Evolutionary conservation across 2,329 filamentous ascomycete species (phyloP).

Genomic region (Monilinia fructigena): DNA sequence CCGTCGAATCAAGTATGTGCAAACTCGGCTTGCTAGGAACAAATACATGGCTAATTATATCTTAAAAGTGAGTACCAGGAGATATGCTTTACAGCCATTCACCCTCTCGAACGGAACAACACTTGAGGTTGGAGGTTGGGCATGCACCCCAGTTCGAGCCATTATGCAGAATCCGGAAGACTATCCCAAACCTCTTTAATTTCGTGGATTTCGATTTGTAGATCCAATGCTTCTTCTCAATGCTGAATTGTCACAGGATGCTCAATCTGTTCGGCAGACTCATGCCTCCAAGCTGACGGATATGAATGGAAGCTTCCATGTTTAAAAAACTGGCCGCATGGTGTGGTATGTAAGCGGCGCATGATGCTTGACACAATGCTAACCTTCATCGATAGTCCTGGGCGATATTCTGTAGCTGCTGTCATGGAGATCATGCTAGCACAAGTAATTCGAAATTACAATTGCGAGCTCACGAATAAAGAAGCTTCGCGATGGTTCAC

Average conservation of each 20-base stretch:
- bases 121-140: constrained; percentile 18
- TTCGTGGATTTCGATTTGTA: constrained; percentile 16
- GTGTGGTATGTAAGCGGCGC: background rate
- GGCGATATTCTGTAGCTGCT: constrained; percentile 20
- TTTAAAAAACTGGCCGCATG: constrained; percentile 19
- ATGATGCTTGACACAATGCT: background rate
- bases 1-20: constrained; percentile 22
- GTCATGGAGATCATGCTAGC: constrained; percentile 8
- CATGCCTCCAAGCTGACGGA: constrained; percentile 7
- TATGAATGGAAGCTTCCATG: constrained; percentile 9
- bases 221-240: too few species aligned
- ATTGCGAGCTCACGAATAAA: background rate
- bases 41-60: background rate
- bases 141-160: constrained; percentile 4
- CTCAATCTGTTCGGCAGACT: background rate
- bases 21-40: background rate
- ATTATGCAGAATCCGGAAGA: constrained; percentile 11
- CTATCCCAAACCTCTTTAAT: constrained; percentile 8
- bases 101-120: constrained; percentile 18
- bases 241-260: too few species aligned
- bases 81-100: constrained; percentile 19
- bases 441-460: constrained; percentile 12
- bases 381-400: constrained; percentile 10
- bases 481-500: too few species aligned
- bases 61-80: constrained; percentile 17